phyloP scores from a whole-genome alignment of 164 flowering plant genomes.

The Aristolochia californica region DNA sequence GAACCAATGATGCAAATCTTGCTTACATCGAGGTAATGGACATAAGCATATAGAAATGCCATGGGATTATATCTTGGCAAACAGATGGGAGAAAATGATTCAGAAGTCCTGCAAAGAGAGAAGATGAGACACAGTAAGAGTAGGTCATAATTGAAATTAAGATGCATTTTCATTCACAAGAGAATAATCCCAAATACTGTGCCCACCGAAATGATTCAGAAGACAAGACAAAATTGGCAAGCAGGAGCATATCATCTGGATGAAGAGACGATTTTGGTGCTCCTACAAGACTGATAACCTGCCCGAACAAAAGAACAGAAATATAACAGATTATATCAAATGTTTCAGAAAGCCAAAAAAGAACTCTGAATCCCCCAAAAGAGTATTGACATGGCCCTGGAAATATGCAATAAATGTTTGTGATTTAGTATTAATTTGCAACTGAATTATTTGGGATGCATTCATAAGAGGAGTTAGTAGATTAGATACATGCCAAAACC shows the following conservation, averaged over 20 bases:
- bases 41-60: slow-evolving; percentile 95
- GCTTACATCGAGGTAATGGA: slow-evolving; percentile 88
- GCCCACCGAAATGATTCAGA: slow-evolving; percentile 91
- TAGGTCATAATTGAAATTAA: neutral
- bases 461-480: no score
- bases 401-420: no score
- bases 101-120: slow-evolving; percentile 82
- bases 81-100: slow-evolving; percentile 96
- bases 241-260: slow-evolving; percentile 96
- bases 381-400: no score
- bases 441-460: no score
- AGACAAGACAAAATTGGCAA: slow-evolving; percentile 83
- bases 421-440: no score
- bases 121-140: neutral
- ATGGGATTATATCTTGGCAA: slow-evolving; percentile 94
- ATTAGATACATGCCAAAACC: no score
- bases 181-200: neutral
- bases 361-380: no score
- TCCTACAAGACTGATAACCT: slow-evolving; percentile 97
- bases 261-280: slow-evolving; percentile 97
- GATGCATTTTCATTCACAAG: neutral
- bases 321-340: no score
- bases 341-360: no score
- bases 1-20: neutral
- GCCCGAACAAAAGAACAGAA: slow-evolving; percentile 13